A percentile compares a stretch with the other conserved stretches of the same genome.
Conservation (phyloP, 441 rosid species). For the Adansonia rubrostipa region DNA sequence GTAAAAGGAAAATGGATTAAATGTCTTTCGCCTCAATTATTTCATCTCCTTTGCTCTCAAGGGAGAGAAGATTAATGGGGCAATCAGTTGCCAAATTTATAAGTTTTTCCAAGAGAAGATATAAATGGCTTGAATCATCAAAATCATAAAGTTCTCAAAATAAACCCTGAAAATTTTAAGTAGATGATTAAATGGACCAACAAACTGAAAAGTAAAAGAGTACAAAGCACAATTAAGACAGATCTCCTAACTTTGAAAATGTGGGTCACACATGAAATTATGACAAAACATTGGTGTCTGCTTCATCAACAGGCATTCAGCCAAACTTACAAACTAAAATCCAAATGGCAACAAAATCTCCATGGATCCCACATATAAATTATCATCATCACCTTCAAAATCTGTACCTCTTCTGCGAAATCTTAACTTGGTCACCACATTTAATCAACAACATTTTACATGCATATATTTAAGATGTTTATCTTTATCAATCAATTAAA, state of each 20-base stretch:
- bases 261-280: constrained; percentile 30
- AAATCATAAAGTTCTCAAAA: background rate
- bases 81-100: background rate
- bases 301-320: constrained; percentile 11
- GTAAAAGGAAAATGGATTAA: background rate
- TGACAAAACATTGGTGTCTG: constrained; percentile 27
- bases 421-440: background rate
- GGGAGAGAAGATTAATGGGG: background rate
- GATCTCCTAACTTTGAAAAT: constrained; percentile 15
- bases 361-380: constrained; percentile 29
- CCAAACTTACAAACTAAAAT: constrained; percentile 12
- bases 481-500: background rate
- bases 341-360: constrained; percentile 4
- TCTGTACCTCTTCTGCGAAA: background rate
- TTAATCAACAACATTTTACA: background rate
- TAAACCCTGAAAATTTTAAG: background rate
- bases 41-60: background rate
- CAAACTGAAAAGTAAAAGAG: background rate
- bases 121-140: constrained; percentile 1
- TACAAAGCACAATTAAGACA: constrained; percentile 8
- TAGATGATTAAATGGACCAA: constrained; percentile 7
- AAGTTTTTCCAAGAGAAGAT: background rate
- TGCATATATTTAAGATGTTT: background rate
- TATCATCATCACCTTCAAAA: constrained; percentile 4
- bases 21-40: background rate